A percentile compares a stretch with the other conserved stretches of the same genome.
Conservation (phyloP, 352 stramenopile species). For the Globisporangium parvum region DNA sequence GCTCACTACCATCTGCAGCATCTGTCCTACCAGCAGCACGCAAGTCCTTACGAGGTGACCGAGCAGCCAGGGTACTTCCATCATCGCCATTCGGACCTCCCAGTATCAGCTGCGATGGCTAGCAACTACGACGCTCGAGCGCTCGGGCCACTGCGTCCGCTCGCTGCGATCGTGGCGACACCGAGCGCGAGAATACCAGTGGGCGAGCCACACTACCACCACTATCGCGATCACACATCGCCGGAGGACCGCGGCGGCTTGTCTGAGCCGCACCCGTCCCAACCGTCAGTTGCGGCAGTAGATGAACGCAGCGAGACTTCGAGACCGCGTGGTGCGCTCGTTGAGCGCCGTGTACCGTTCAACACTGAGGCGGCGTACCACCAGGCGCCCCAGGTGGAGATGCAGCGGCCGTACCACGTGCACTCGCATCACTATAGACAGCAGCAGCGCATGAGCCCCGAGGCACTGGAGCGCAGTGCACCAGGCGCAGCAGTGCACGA, state of each 20-base stretch:
- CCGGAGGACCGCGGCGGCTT: no score
- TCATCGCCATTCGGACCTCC: no score
- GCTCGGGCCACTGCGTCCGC: constrained; percentile 1
- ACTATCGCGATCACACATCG: background rate
- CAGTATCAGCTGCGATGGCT: background rate
- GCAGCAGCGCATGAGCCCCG: background rate
- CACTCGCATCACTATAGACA: background rate
- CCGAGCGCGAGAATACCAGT: constrained; percentile 4
- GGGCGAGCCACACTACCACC: background rate
- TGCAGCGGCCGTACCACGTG: background rate
- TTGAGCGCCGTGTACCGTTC: background rate
- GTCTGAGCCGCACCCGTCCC: background rate
- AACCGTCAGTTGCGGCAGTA: no score
- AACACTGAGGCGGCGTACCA: background rate
- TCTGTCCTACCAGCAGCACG: no score
- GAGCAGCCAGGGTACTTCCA: no score
- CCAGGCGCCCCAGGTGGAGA: background rate
- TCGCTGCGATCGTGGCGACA: constrained; percentile 6
- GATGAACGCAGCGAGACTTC: no score
- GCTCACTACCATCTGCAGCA: background rate
- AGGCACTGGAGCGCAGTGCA: background rate
- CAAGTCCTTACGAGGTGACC: no score
- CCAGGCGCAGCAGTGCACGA: background rate
- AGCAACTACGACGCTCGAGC: background rate
- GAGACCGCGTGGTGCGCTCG: no score